These are phyloP conservation scores for Cyberlindnera mississippiensis DNA, from an alignment of 805 yeast genomes.

Conservation along the genomic window DNA sequence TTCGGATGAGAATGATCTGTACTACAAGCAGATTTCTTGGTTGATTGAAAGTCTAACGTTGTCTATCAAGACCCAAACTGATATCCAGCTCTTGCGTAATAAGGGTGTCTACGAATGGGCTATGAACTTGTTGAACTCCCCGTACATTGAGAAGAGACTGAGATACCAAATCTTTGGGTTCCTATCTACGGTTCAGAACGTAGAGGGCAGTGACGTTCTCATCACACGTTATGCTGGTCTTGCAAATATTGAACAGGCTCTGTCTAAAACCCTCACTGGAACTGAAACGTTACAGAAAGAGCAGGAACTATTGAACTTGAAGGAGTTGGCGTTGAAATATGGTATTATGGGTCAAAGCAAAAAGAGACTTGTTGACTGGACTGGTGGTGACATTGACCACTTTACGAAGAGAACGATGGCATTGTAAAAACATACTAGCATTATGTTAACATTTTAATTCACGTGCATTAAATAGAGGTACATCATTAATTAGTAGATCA, in stretches of 20 bases:
- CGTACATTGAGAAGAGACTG: slow-evolving; percentile 40
- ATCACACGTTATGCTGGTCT: slow-evolving; percentile 54
- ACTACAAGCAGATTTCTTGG: slow-evolving; percentile 65
- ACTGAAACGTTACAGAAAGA: slow-evolving; percentile 6
- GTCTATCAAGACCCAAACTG: slow-evolving; percentile 46
- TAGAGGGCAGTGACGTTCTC: slow-evolving; percentile 56
- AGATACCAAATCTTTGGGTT: slow-evolving; percentile 39
- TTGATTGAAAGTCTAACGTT: slow-evolving; percentile 44
- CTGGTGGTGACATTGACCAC: slow-evolving; percentile 43
- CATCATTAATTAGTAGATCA: neutral
- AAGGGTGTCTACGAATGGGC: slow-evolving; percentile 66
- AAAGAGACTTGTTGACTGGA: slow-evolving; percentile 63
- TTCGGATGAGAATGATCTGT: slow-evolving; percentile 42
- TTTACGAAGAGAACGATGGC: slow-evolving; percentile 40
- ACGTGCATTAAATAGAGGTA: too few relatives aligned
- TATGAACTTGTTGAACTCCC: slow-evolving; percentile 49
- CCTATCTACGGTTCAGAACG: slow-evolving; percentile 43
- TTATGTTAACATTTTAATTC: too few relatives aligned
- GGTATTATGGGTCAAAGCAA: slow-evolving; percentile 38
- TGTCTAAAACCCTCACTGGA: slow-evolving; percentile 1
- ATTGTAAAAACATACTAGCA: neutral
- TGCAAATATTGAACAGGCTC: slow-evolving; percentile 35
- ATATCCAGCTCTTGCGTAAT: slow-evolving; percentile 48
- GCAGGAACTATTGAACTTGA: slow-evolving; percentile 38
- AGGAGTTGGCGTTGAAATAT: slow-evolving; percentile 44